Conservation (phyloP, 441 rosid species). For the Dalechampia spathulata region DNA sequence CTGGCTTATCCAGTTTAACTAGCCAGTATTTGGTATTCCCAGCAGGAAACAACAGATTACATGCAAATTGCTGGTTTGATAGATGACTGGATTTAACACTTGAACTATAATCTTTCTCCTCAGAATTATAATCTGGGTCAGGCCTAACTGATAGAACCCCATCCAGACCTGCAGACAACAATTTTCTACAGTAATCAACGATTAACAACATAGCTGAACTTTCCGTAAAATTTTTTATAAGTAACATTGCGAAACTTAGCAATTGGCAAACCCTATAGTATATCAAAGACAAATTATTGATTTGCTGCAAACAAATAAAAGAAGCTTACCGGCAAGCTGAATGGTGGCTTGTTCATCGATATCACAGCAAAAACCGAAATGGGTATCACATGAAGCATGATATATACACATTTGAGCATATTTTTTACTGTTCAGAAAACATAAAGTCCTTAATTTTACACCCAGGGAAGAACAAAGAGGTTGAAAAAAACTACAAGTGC, state of each 20-base stretch:
- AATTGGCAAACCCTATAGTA: neutral
- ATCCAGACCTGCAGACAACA: conserved; percentile 43
- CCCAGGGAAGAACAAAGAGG: neutral
- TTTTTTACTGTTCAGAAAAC: conserved; percentile 32
- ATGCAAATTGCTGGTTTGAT: conserved; percentile 16
- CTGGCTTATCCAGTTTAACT: conserved; percentile 64
- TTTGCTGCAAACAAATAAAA: neutral
- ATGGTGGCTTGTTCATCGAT: conserved; percentile 53
- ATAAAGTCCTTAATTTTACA: conserved; percentile 6
- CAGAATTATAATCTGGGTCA: conserved; percentile 41
- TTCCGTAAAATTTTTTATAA: neutral
- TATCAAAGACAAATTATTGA: no score
- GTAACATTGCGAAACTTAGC: neutral
- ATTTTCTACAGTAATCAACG: conserved; percentile 3
- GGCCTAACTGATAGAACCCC: conserved; percentile 65
- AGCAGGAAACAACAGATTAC: conserved; percentile 45
- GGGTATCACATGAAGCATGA: conserved; percentile 46
- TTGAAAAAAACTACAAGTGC: neutral
- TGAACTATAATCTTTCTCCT: conserved; percentile 34
- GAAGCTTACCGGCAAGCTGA: conserved; percentile 45
- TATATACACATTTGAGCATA: conserved; percentile 78
- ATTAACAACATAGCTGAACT: neutral
- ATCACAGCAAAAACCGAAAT: conserved; percentile 71
- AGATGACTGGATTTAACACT: conserved; percentile 6
- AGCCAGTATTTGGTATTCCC: conserved; percentile 61